These are phyloP conservation scores for Euphorbia corollata DNA, from an alignment of 441 rosid species.

Conservation along the genomic window DNA sequence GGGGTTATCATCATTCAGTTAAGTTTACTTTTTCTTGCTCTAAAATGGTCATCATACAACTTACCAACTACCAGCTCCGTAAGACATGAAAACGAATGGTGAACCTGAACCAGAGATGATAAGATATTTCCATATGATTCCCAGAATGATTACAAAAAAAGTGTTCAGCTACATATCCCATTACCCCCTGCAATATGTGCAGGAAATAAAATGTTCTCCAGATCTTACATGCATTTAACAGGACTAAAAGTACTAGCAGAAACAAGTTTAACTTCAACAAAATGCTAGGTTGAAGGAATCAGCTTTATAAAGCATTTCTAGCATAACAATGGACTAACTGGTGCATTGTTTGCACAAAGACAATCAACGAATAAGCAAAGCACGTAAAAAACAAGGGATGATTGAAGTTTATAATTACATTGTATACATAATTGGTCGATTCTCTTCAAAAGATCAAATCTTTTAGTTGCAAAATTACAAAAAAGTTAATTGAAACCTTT, in stretches of 20 bases:
- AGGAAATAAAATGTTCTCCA: not conserved
- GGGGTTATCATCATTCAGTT: not conserved
- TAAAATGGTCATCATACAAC: not conserved
- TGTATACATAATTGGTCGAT: too few relatives aligned
- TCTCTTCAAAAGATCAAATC: not conserved
- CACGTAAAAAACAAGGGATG: too few relatives aligned
- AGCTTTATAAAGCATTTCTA: too few relatives aligned
- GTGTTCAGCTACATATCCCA: not conserved
- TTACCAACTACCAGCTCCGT: not conserved
- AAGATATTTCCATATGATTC: constrained; percentile 3
- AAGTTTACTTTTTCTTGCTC: not conserved
- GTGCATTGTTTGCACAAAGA: not conserved
- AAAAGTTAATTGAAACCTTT: not conserved
- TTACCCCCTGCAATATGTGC: constrained; percentile 1
- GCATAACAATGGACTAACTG: not conserved
- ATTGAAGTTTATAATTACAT: too few relatives aligned
- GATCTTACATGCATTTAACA: not conserved
- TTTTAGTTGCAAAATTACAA: not conserved
- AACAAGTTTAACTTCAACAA: not conserved
- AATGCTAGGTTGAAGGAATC: not conserved
- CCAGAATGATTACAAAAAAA: not conserved
- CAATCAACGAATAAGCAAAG: not conserved
- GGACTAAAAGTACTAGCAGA: not conserved
- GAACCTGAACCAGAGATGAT: too few relatives aligned
- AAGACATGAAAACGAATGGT: not conserved